phyloP scores from a whole-genome alignment of 1,284 basidiomycete genomes.

The Amylostereum areolatum region DNA sequence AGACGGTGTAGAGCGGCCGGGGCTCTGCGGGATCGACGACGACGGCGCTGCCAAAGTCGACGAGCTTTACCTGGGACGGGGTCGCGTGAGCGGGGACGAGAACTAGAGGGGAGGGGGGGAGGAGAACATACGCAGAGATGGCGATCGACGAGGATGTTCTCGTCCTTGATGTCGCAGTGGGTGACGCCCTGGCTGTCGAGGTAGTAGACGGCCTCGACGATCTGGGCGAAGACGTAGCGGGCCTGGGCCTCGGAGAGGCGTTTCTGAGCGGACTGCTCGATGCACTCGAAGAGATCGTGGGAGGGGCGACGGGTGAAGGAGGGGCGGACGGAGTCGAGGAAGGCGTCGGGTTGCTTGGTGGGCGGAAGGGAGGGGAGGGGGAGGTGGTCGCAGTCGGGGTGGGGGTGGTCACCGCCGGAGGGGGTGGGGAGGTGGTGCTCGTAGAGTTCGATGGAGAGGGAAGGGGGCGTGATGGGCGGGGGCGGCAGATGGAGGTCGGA shows the following conservation, averaged over 20 bases:
- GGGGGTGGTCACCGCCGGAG: not conserved
- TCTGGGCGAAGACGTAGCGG: slow-evolving; percentile 79
- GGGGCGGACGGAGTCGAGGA: slow-evolving; percentile 27
- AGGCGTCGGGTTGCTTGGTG: not conserved
- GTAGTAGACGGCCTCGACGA: slow-evolving; percentile 81
- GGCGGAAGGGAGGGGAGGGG: not conserved
- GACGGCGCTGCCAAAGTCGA: slow-evolving; percentile 89
- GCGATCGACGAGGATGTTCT: slow-evolving; percentile 83
- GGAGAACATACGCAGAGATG: slow-evolving; percentile 55
- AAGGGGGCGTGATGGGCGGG: slow-evolving; percentile 22
- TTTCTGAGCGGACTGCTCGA: slow-evolving; percentile 79
- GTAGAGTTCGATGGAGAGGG: slow-evolving; percentile 34
- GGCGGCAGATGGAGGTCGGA: slow-evolving; percentile 22
- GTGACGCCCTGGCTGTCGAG: slow-evolving; percentile 73
- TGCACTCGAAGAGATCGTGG: slow-evolving; percentile 90
- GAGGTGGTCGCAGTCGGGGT: not conserved
- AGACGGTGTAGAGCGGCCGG: slow-evolving; percentile 66
- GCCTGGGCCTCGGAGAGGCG: slow-evolving; percentile 76
- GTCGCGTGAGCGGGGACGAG: no score
- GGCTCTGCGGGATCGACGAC: slow-evolving; percentile 64
- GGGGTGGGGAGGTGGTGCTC: slow-evolving; percentile 13
- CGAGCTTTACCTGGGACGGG: slow-evolving; percentile 80
- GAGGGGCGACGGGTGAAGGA: slow-evolving; percentile 70
- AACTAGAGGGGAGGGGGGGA: no score
- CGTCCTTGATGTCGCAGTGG: slow-evolving; percentile 93